Conservation (phyloP, 495 filamentous ascomycete genomes). For the Articulospora tetracladia region DNA sequence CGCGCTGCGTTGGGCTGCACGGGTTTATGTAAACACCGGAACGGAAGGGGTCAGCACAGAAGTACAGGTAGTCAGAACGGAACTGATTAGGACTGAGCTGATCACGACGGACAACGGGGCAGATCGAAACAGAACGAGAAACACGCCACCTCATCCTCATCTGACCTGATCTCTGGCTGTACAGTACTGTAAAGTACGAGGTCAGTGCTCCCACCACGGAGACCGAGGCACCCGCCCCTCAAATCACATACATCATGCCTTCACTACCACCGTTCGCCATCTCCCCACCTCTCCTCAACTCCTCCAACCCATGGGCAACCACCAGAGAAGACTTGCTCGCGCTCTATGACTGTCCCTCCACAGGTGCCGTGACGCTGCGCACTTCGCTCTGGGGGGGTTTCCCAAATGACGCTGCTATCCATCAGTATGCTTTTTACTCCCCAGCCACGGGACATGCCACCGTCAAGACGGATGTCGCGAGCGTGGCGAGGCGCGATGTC, state of each 20-base stretch:
- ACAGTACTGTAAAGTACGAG: too few relatives aligned
- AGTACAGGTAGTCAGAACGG: too few relatives aligned
- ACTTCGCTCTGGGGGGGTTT: conserved; percentile 60
- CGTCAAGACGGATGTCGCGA: background rate
- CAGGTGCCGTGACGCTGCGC: conserved; percentile 66
- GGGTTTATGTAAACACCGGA: too few relatives aligned
- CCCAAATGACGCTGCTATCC: conserved; percentile 51
- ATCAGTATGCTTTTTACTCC: conserved; percentile 63
- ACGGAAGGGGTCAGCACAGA: too few relatives aligned
- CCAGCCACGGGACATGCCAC: conserved; percentile 38
- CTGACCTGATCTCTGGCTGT: background rate
- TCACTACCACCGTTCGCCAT: conserved; percentile 31
- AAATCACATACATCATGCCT: too few relatives aligned
- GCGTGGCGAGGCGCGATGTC: background rate
- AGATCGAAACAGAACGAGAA: too few relatives aligned
- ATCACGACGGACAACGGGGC: too few relatives aligned
- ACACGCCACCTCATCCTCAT: too few relatives aligned
- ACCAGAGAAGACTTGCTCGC: conserved; percentile 48
- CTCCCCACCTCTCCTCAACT: conserved; percentile 64
- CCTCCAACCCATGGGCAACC: conserved; percentile 67
- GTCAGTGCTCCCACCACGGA: too few relatives aligned
- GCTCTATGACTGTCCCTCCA: conserved; percentile 53
- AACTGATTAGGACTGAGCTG: too few relatives aligned
- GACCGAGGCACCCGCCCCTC: too few relatives aligned
- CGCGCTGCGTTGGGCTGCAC: too few relatives aligned